These are phyloP conservation scores for Lantana camara DNA, from an alignment of 257 asterid genomes.

Conservation along the genomic window DNA sequence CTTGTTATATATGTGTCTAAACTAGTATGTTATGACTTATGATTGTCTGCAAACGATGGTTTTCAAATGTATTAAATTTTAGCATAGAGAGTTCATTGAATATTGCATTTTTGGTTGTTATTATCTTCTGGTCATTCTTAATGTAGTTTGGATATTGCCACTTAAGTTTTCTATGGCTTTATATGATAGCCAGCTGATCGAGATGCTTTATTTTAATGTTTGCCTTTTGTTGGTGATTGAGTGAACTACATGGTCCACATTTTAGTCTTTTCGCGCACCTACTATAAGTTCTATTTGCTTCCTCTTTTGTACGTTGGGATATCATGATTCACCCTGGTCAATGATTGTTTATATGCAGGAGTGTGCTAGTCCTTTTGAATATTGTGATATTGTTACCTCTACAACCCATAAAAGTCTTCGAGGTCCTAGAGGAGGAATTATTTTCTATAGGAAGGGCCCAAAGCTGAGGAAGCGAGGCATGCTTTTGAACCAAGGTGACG, in stretches of 20 bases:
- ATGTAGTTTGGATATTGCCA: too few relatives aligned
- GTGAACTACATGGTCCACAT: too few relatives aligned
- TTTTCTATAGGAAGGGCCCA: constrained; percentile 84
- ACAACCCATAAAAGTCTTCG: constrained; percentile 97
- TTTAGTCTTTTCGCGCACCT: neutral
- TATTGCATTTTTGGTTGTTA: neutral
- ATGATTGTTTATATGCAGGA: constrained; percentile 54
- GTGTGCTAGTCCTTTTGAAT: constrained; percentile 78
- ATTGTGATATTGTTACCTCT: constrained; percentile 90
- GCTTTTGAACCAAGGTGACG: constrained; percentile 74
- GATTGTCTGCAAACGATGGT: neutral
- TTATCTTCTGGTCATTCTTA: neutral
- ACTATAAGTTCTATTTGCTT: constrained; percentile 12
- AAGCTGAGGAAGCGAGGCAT: constrained; percentile 70
- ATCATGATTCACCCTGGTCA: constrained; percentile 17
- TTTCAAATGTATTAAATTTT: neutral
- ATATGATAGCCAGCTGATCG: neutral
- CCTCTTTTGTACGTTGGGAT: neutral
- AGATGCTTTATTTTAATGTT: neutral
- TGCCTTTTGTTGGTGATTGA: neutral
- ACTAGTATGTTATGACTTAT: neutral
- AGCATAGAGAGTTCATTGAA: neutral
- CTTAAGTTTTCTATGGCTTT: constrained; percentile 1
- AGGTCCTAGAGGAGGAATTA: constrained; percentile 96
- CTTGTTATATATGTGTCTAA: neutral